Base-by-base conservation (phyloP, 2,329 filamentous ascomycete genomes). In the Emergomyces orientalis region DNA sequence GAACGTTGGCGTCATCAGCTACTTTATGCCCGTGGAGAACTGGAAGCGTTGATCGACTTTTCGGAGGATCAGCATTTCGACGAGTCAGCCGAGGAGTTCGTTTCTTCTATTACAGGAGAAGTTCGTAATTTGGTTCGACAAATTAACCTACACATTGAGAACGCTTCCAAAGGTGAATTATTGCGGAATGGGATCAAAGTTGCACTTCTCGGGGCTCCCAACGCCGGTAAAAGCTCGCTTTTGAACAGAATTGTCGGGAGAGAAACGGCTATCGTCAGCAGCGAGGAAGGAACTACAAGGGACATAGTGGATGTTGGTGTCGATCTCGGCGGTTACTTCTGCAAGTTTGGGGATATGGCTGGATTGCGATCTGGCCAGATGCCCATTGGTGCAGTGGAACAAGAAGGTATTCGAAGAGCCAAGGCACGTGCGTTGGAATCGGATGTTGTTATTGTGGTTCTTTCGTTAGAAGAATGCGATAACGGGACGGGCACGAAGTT, bases 31-130 rank as follows among this genome's bases (percentile, higher is more conserved):
- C 85, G 94, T 1, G 94, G 91, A 11, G 92, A 97, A 76, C 82
- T 99, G 47, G 94, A 99, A 76, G 94, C 94, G 0, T 78, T 99
- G 68, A 97, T 99, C 65, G 94, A 99, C 75, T 99, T 99, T 73
- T 89, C 90, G 0, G 94, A 99, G 74, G 94, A 97, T 71, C 93
- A 99, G 76, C 90, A 97, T 77, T 96, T 99, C 71, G 92, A 97
- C 68, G 91, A 96, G 75, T 88, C 90, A 2, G 89, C 91, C 0
- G 77, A 81, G 0, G 83, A 89, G 62, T 80, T 97, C 27, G 81
- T 95, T 54, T 74, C 72, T 0, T 90, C 86, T 58, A 89, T 97
- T 37, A 82, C 85, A 1, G 68, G 67, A 0, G 86, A 91, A 70
- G 84, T 96, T 2, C 71, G 74, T 1, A 73, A 71, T 0, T 83